Conservation (phyloP, 345 rosid genomes). For the Erodium maritimum region DNA sequence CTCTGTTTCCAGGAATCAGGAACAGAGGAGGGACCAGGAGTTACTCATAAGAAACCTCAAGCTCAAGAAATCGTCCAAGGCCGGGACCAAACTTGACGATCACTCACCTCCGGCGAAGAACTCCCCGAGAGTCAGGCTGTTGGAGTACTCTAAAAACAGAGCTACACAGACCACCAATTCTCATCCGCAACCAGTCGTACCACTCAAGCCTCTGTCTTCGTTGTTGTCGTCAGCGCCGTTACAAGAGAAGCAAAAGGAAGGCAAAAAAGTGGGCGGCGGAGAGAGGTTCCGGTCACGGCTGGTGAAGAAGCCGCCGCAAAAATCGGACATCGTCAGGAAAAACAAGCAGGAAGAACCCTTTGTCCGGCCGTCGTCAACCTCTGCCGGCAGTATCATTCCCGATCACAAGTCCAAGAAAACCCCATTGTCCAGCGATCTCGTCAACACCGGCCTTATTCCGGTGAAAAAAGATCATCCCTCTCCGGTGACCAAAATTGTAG, state of each 20-base stretch:
- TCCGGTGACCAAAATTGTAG: constrained; percentile 27
- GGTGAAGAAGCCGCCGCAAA: constrained; percentile 30
- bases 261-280: constrained; percentile 21
- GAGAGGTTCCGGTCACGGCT: constrained; percentile 22
- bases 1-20: background rate
- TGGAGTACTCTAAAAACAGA: constrained; percentile 30
- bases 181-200: constrained; percentile 13
- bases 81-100: constrained; percentile 11
- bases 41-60: background rate
- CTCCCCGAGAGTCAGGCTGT: constrained; percentile 41
- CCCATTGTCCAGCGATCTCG: constrained; percentile 33
- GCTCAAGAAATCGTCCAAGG: constrained; percentile 34
- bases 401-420: constrained; percentile 56
- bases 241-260: constrained; percentile 12
- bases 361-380: constrained; percentile 27
- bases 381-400: constrained; percentile 12
- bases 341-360: constrained; percentile 63
- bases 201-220: background rate
- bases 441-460: constrained; percentile 44
- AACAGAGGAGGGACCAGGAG: background rate
- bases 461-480: constrained; percentile 65
- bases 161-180: constrained; percentile 13
- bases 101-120: constrained; percentile 24
- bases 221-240: constrained; percentile 1
- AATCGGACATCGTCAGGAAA: constrained; percentile 24